phyloP scores from a whole-genome alignment of 2,329 filamentous ascomycete species.

The Epichloe hybrida region DNA sequence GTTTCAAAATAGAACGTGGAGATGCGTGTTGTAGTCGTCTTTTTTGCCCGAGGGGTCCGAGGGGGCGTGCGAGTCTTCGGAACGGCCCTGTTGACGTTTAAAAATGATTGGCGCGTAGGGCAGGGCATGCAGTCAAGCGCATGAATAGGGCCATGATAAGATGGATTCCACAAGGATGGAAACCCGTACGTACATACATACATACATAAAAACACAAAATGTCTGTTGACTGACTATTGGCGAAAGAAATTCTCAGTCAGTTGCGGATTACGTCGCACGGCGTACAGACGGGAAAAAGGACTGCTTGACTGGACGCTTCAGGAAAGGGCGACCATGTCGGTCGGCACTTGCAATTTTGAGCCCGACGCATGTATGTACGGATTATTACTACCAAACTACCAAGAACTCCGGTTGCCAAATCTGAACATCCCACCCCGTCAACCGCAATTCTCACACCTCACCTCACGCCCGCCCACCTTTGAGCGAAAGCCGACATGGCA shows the following conservation, averaged over 20 bases:
- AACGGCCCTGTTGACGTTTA: not conserved
- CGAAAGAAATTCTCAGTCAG: too few relatives aligned
- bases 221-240: too few relatives aligned
- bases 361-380: too few relatives aligned
- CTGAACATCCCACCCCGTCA: not conserved
- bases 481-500: not conserved
- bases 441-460: not conserved
- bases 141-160: not conserved
- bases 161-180: not conserved
- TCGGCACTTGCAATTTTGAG: not conserved
- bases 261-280: too few relatives aligned
- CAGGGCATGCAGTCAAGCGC: not conserved
- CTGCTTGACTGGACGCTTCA: not conserved
- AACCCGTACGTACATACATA: too few relatives aligned
- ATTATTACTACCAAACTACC: too few relatives aligned
- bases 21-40: not conserved
- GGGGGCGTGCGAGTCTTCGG: constrained; percentile 1
- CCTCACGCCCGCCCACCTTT: not conserved
- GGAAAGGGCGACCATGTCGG: not conserved
- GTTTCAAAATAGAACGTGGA: constrained; percentile 6
- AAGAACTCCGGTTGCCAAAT: not conserved
- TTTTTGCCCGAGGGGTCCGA: not conserved
- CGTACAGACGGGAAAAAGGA: too few relatives aligned
- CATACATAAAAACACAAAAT: too few relatives aligned
- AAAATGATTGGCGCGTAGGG: not conserved